A percentile compares a stretch with the other conserved stretches of the same genome.
Evolutionary conservation across 495 filamentous ascomycete genomes (phyloP).

Genomic region (Diplogelasinospora grovesii): DNA sequence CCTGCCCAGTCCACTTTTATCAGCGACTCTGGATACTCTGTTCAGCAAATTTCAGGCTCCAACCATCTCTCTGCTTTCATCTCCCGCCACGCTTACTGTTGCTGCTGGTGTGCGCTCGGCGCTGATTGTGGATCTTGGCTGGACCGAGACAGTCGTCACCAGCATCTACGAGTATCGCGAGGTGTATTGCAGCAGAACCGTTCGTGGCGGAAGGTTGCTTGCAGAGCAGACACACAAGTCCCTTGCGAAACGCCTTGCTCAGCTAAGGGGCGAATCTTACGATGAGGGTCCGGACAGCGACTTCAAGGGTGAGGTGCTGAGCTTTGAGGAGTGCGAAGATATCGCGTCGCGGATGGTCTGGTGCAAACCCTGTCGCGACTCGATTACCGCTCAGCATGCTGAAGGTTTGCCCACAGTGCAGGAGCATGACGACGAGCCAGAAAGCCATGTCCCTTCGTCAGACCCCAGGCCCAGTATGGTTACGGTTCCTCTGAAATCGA

Average conservation of each 20-base stretch:
- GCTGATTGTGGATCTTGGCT: slow-evolving; percentile 82
- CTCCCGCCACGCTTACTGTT: slow-evolving; percentile 62
- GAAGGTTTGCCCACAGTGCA: slow-evolving; percentile 39
- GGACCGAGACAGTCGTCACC: slow-evolving; percentile 78
- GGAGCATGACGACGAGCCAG: slow-evolving; percentile 44
- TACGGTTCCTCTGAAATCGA: slow-evolving; percentile 44
- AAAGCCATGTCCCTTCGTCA: slow-evolving; percentile 1
- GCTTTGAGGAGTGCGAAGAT: slow-evolving; percentile 75
- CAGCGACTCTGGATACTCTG: slow-evolving; percentile 62
- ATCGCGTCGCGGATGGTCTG: slow-evolving; percentile 66
- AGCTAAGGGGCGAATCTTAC: slow-evolving; percentile 2
- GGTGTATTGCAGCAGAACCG: slow-evolving; percentile 56
- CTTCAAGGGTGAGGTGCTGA: slow-evolving; percentile 31
- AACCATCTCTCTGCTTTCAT: slow-evolving; percentile 71
- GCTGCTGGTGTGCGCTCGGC: slow-evolving; percentile 76
- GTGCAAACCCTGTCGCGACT: slow-evolving; percentile 47
- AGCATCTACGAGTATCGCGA: slow-evolving; percentile 86
- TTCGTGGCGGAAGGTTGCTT: slow-evolving; percentile 66
- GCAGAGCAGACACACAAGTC: slow-evolving; percentile 61
- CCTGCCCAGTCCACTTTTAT: slow-evolving; percentile 72
- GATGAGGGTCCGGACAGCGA: too few relatives aligned
- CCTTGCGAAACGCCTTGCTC: slow-evolving; percentile 37
- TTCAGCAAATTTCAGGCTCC: slow-evolving; percentile 77
- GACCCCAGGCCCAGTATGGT: neutral
- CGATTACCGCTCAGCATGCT: slow-evolving; percentile 8